Evolutionary conservation across 495 filamentous ascomycete genomes (phyloP).

Genomic region (Haplographium delicatum): DNA sequence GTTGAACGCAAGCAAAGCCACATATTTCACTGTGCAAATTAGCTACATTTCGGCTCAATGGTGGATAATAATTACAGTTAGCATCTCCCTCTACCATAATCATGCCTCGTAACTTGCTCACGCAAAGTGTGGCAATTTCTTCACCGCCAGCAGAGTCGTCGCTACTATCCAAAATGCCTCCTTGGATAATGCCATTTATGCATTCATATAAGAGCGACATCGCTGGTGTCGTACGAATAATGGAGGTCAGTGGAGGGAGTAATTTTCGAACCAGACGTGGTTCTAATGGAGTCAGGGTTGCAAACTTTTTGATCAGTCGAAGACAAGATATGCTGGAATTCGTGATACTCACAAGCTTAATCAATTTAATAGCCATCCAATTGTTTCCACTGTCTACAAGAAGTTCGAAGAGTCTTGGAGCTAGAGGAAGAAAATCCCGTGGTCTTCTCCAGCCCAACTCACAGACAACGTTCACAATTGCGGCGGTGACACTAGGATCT

Average conservation of each 20-base stretch:
- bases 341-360: slow-evolving; percentile 72
- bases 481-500: slow-evolving; percentile 89
- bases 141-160: slow-evolving; percentile 67
- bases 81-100: slow-evolving; percentile 87
- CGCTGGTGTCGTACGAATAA: slow-evolving; percentile 89
- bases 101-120: slow-evolving; percentile 90
- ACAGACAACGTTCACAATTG: slow-evolving; percentile 94
- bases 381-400: slow-evolving; percentile 93
- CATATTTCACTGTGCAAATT: slow-evolving; percentile 86
- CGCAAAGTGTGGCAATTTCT: slow-evolving; percentile 90
- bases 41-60: too few relatives aligned
- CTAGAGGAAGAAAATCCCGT: slow-evolving; percentile 86
- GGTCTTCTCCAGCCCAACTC: slow-evolving; percentile 93
- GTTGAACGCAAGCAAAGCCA: slow-evolving; percentile 90
- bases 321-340: too few relatives aligned
- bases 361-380: slow-evolving; percentile 99
- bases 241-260: slow-evolving; percentile 85
- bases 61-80: slow-evolving; percentile 59
- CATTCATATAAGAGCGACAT: slow-evolving; percentile 98
- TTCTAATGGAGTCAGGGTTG: slow-evolving; percentile 87
- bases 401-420: slow-evolving; percentile 85
- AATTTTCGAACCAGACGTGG: slow-evolving; percentile 87
- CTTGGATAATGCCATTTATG: slow-evolving; percentile 96
- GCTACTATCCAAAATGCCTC: slow-evolving; percentile 78
- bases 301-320: slow-evolving; percentile 66